phyloP scores from a whole-genome alignment of 2,329 filamentous ascomycete species.

The Neonectria faginata region DNA sequence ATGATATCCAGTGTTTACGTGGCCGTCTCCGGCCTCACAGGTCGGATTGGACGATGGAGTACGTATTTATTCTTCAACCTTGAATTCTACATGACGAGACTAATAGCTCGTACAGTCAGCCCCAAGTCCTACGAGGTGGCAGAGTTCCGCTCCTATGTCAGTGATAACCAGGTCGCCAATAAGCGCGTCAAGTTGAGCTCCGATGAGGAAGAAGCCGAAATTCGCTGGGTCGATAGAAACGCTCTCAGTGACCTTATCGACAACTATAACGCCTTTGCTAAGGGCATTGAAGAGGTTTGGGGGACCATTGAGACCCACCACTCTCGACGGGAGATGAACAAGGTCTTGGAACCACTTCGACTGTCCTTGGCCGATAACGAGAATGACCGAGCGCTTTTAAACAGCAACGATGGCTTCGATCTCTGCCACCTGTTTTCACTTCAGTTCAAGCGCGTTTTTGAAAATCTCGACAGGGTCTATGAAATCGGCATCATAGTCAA shows the following conservation, averaged over 20 bases:
- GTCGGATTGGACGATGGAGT: slow-evolving; percentile 43
- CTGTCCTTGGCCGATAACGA: slow-evolving; percentile 38
- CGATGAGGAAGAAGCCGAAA: slow-evolving; percentile 27
- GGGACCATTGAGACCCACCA: slow-evolving; percentile 31
- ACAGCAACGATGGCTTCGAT: slow-evolving; percentile 33
- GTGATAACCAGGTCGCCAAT: slow-evolving; percentile 38
- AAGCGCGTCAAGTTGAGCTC: slow-evolving; percentile 45
- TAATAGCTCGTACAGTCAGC: slow-evolving; percentile 35
- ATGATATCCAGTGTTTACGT: slow-evolving; percentile 47
- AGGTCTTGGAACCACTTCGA: slow-evolving; percentile 39
- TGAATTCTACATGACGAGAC: background rate
- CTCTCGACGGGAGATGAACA: slow-evolving; percentile 43
- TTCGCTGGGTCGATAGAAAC: slow-evolving; percentile 45
- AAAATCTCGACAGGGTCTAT: slow-evolving; percentile 43
- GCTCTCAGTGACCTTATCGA: slow-evolving; percentile 40
- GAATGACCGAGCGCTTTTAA: slow-evolving; percentile 33
- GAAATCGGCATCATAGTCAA: slow-evolving; percentile 46
- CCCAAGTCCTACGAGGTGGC: slow-evolving; percentile 42
- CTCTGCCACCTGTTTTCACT: slow-evolving; percentile 39
- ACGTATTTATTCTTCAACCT: slow-evolving; percentile 9
- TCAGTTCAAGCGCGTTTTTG: slow-evolving; percentile 36
- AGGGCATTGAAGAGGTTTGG: slow-evolving; percentile 38
- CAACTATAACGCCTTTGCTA: slow-evolving; percentile 40
- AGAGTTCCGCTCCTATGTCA: slow-evolving; percentile 41
- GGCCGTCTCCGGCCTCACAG: slow-evolving; percentile 45